Percentiles rank a stretch among this genome's conserved stretches.
Evolutionary conservation across 2,329 filamentous ascomycete genomes (phyloP).

Genomic region (Hypoxylon rubiginosum): DNA sequence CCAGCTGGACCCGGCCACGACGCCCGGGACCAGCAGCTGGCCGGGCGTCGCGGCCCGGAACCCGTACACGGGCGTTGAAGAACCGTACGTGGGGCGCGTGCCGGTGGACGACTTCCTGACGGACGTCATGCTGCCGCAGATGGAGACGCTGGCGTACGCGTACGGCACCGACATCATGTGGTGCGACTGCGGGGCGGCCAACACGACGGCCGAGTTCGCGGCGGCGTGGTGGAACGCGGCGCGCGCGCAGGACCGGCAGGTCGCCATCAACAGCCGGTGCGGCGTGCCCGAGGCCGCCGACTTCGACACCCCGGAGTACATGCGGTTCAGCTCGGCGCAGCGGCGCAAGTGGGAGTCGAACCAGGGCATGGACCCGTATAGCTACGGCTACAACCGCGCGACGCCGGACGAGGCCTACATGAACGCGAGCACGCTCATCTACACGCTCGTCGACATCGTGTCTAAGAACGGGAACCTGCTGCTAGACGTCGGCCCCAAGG

Average conservation of each 20-base stretch:
- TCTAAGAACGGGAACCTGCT: slow-evolving; percentile 62
- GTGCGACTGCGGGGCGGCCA: slow-evolving; percentile 62
- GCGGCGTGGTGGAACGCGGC: slow-evolving; percentile 59
- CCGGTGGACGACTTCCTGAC: slow-evolving; percentile 58
- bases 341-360: slow-evolving; percentile 71
- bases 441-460: slow-evolving; percentile 53
- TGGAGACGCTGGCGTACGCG: slow-evolving; percentile 59
- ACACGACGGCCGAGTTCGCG: slow-evolving; percentile 58
- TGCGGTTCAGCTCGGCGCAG: slow-evolving; percentile 63
- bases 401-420: slow-evolving; percentile 65
- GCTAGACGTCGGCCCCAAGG: slow-evolving; percentile 68
- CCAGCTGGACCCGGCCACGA: slow-evolving; percentile 46
- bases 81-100: slow-evolving; percentile 60
- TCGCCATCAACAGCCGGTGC: slow-evolving; percentile 69
- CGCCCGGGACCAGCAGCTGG: slow-evolving; percentile 52
- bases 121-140: slow-evolving; percentile 62
- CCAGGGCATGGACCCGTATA: slow-evolving; percentile 71
- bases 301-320: slow-evolving; percentile 73
- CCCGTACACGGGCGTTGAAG: slow-evolving; percentile 57
- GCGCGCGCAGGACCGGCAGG: slow-evolving; percentile 58
- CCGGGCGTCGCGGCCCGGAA: slow-evolving; percentile 57
- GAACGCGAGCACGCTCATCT: slow-evolving; percentile 63
- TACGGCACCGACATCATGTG: slow-evolving; percentile 64
- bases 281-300: slow-evolving; percentile 64
- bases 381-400: slow-evolving; percentile 71